Evolutionary conservation across 2,329 filamentous ascomycete genomes (phyloP), one percentile per base, ranked within the genome.

Genomic region (Cytospora schulzeri): DNA sequence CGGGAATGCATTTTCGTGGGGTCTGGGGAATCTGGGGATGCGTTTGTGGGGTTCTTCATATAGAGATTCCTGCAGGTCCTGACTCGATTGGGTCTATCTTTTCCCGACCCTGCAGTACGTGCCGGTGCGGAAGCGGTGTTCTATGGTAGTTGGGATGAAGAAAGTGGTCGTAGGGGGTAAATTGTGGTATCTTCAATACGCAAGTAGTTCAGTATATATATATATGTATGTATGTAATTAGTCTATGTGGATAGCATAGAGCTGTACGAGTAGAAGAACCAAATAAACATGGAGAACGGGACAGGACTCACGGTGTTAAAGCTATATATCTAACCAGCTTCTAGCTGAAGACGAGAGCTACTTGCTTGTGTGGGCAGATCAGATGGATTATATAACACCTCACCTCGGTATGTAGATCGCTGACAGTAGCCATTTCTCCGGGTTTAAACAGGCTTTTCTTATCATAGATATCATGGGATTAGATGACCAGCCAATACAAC

Each of bases 11-110:
- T 6, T 51, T 26, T 56, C 17, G 41, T 59, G 57, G 50, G 55
- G 28, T 53, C 48, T 35, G 62, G 62, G 50, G 33, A 29, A 19
- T 26, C 26, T 28, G 33, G 55, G 51, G 38, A 28, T 56, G 57
- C 19, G 56, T 38, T 35, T 60, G 62, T 64, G 62, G 62, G 62
- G 62, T 29, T 55, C 33, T 26, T 52, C 38, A 12, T 45, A 45
- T n/a, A 48, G 28, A 31, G 54, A 55, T 55, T 48, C 29, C 35
- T 61, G 59, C 52, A 50, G 59, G 48, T 61, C 38, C 29, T 53
- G 35, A 24, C 14, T 35, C 29, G 14, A 35, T 35, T 53, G 29
- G 33, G 35, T 35, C n/a, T n/a, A n/a, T n/a, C n/a, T n/a, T n/a
- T n/a, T n/a, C n/a, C n/a, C n/a, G n/a, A n/a, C n/a, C n/a, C n/a